Percentiles rank a stretch among this genome's conserved stretches.
Conservation (phyloP, 225 moss, liverwort and hornwort species). For the Straminergon stramineum region DNA sequence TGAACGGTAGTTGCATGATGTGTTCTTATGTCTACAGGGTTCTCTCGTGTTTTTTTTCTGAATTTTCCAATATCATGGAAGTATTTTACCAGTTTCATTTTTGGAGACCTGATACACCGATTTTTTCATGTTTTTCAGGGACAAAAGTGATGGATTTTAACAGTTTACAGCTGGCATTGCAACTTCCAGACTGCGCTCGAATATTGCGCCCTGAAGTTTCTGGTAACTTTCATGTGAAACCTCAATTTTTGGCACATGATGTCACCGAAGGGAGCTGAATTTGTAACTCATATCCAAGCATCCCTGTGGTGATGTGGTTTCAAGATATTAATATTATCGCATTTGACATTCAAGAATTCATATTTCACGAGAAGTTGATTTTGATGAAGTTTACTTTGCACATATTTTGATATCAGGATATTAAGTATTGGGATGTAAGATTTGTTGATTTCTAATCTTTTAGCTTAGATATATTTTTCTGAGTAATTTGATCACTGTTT, state of each 20-base stretch:
- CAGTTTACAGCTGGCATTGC: conserved; percentile 29
- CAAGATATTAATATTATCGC: not conserved
- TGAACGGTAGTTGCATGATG: not conserved
- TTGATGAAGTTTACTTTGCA: not conserved
- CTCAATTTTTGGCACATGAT: not conserved
- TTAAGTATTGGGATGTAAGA: not conserved
- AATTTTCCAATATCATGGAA: not conserved
- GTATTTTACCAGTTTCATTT: not conserved
- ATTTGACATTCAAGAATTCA: not conserved
- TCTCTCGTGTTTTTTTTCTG: not conserved
- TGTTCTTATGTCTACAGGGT: not conserved
- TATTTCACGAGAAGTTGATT: not conserved
- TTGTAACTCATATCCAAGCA: not conserved
- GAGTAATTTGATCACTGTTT: not conserved
- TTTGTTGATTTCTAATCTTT: not conserved
- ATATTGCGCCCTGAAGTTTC: conserved; percentile 2
- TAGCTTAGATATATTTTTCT: not conserved
- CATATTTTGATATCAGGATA: not conserved
- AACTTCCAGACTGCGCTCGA: conserved; percentile 32
- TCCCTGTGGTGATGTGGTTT: not conserved
- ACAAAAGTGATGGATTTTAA: conserved; percentile 46
- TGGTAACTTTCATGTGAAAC: not conserved
- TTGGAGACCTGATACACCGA: not conserved
- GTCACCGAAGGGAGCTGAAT: not conserved
- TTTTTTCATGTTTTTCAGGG: conserved; percentile 24